Percentiles rank a stretch among this genome's conserved stretches.
phyloP scores from a whole-genome alignment of 345 rosid genomes.

The Populus simonii region DNA sequence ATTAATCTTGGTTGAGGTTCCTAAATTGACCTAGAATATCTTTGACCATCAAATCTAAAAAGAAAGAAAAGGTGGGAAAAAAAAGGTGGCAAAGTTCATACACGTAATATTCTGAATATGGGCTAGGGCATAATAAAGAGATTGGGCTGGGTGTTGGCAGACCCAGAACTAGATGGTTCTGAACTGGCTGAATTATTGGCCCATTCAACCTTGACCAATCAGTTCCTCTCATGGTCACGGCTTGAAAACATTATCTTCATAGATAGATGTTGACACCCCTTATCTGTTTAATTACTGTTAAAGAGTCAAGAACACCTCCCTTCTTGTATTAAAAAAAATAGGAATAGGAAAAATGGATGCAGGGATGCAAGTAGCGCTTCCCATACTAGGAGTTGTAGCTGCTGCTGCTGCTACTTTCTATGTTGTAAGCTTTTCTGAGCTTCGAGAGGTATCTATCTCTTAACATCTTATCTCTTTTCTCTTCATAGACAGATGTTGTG shows the following conservation, averaged over 20 bases:
- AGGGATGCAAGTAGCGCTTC: slow-evolving; percentile 53
- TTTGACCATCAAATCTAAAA: too few relatives aligned
- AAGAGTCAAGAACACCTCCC: neutral
- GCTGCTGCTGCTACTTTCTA: slow-evolving; percentile 67
- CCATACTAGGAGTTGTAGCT: slow-evolving; percentile 58
- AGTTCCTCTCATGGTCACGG: neutral
- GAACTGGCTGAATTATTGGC: neutral
- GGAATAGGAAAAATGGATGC: slow-evolving; percentile 44
- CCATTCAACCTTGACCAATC: neutral
- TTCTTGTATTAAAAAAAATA: neutral
- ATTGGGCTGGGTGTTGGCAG: neutral
- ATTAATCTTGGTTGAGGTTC: too few relatives aligned
- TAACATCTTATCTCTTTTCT: neutral
- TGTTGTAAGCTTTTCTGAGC: slow-evolving; percentile 61
- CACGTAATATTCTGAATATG: too few relatives aligned
- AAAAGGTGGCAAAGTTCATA: too few relatives aligned
- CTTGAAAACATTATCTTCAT: neutral
- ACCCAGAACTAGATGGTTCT: neutral
- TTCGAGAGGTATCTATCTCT: slow-evolving; percentile 53
- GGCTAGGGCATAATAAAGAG: too few relatives aligned
- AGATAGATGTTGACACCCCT: neutral
- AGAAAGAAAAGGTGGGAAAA: too few relatives aligned
- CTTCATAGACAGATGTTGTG: neutral
- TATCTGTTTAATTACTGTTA: neutral
- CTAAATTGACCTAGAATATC: too few relatives aligned